Evolutionary conservation across 305 asterid genomes (phyloP).

Genomic region (Galium porrigens): DNA sequence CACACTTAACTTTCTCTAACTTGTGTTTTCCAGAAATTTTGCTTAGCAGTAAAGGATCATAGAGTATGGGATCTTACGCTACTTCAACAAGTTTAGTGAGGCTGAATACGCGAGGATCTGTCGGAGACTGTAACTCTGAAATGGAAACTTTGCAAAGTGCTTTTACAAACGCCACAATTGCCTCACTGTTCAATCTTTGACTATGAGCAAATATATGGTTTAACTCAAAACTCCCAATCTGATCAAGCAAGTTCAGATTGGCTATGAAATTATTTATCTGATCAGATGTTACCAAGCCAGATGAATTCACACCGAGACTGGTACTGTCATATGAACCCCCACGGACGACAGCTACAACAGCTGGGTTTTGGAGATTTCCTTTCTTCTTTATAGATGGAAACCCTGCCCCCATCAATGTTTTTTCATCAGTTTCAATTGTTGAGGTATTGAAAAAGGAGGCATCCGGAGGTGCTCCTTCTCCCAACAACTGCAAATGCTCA

Average conservation of each 20-base stretch:
- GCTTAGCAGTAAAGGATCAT: slow-evolving; percentile 18
- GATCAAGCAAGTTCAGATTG: slow-evolving; percentile 84
- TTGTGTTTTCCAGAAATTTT: background rate
- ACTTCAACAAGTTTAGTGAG: slow-evolving; percentile 98
- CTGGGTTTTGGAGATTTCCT: slow-evolving; percentile 88
- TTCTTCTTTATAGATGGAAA: slow-evolving; percentile 68
- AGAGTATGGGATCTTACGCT: slow-evolving; percentile 77
- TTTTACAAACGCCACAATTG: slow-evolving; percentile 81
- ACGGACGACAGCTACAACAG: slow-evolving; percentile 89
- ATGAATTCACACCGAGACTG: slow-evolving; percentile 48
- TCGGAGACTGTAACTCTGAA: slow-evolving; percentile 92
- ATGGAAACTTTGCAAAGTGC: slow-evolving; percentile 94
- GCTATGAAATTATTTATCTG: slow-evolving; percentile 79
- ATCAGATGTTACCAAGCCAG: slow-evolving; percentile 72
- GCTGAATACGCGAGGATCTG: slow-evolving; percentile 97
- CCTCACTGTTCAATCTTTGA: slow-evolving; percentile 94
- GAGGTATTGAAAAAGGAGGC: slow-evolving; percentile 61
- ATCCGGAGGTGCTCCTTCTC: slow-evolving; percentile 95
- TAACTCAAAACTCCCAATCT: slow-evolving; percentile 84
- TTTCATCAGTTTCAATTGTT: slow-evolving; percentile 55
- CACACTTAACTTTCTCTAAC: background rate
- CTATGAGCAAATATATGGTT: slow-evolving; percentile 97
- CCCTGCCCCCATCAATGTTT: slow-evolving; percentile 28
- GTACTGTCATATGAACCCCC: slow-evolving; percentile 98
- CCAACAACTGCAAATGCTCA: slow-evolving; percentile 93